These are phyloP conservation scores for Microcos paniculata DNA, from an alignment of 345 rosid species.

Conservation along the genomic window DNA sequence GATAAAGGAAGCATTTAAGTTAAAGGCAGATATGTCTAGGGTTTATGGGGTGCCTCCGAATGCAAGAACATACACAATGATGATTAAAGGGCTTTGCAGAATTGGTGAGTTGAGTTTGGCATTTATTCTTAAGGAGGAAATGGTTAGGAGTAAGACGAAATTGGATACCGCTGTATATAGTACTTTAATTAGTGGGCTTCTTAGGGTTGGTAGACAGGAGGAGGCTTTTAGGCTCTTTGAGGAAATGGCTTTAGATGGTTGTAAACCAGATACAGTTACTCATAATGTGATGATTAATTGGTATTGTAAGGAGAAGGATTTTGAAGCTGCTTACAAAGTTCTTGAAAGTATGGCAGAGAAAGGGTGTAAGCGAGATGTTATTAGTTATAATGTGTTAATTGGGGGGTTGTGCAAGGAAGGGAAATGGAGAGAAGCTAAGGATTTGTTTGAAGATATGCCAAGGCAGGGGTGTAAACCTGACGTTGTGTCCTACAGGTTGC, in stretches of 20 bases:
- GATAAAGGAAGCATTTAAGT: slow-evolving; percentile 61
- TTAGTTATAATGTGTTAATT: slow-evolving; percentile 65
- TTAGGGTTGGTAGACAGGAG: slow-evolving; percentile 49
- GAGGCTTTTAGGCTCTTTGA: slow-evolving; percentile 46
- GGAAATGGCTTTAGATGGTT: slow-evolving; percentile 62
- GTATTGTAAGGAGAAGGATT: slow-evolving; percentile 52
- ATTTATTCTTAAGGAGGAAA: slow-evolving; percentile 66
- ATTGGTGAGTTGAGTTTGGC: slow-evolving; percentile 51
- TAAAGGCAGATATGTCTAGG: slow-evolving; percentile 61
- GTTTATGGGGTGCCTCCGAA: slow-evolving; percentile 42
- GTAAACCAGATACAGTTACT: slow-evolving; percentile 55
- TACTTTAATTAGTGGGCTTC: slow-evolving; percentile 53
- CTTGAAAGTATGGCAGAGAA: slow-evolving; percentile 56
- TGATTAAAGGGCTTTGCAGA: slow-evolving; percentile 57
- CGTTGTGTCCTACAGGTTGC: slow-evolving; percentile 65
- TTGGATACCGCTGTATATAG: slow-evolving; percentile 57
- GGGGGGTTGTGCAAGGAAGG: slow-evolving; percentile 51
- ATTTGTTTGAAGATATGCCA: slow-evolving; percentile 84
- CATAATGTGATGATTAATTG: slow-evolving; percentile 63
- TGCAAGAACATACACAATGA: slow-evolving; percentile 38
- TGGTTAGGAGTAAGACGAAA: slow-evolving; percentile 36
- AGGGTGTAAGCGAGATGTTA: slow-evolving; percentile 63
- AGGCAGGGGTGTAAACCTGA: slow-evolving; percentile 69
- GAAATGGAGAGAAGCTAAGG: slow-evolving; percentile 56
- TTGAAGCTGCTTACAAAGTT: slow-evolving; percentile 46